These are phyloP conservation scores for Cytospora paraplurivora DNA, from an alignment of 2,329 filamentous ascomycete genomes.

Conservation along the genomic window DNA sequence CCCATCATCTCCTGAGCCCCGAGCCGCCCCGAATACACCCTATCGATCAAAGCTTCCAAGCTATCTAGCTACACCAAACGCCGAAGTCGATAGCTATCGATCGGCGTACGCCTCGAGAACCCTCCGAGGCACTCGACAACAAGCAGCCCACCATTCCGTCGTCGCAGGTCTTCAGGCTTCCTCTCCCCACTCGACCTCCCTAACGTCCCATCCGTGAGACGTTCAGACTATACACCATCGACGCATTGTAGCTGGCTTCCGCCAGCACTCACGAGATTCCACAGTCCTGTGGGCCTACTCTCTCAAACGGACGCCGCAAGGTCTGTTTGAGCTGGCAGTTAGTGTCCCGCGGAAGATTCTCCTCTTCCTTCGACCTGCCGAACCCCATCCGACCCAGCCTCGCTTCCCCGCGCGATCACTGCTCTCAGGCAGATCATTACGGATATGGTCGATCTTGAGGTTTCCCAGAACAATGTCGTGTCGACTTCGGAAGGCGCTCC, in stretches of 20 bases:
- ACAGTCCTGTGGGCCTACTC: conserved; percentile 90
- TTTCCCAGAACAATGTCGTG: conserved; percentile 79
- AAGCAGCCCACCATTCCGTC: conserved; percentile 83
- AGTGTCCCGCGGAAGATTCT: conserved; percentile 81
- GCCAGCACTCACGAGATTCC: conserved; percentile 71
- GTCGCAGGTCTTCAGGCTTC: conserved; percentile 78
- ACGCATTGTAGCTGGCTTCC: conserved; percentile 76
- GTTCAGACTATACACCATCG: conserved; percentile 48
- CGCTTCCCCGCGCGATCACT: conserved; percentile 31
- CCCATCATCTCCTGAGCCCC: conserved; percentile 5
- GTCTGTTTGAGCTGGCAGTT: conserved; percentile 96
- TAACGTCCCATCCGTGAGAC: conserved; percentile 78
- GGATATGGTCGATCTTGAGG: conserved; percentile 84
- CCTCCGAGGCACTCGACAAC: conserved; percentile 55
- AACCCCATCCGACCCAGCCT: conserved; percentile 26
- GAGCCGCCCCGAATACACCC: neutral
- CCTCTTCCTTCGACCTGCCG: conserved; percentile 31
- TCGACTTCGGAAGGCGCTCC: conserved; percentile 81
- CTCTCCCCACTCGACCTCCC: conserved; percentile 83
- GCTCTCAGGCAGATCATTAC: conserved; percentile 34
- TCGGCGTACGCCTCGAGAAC: conserved; percentile 65
- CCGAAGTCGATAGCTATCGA: conserved; percentile 89
- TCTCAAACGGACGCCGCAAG: conserved; percentile 91
- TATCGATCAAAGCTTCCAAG: neutral
- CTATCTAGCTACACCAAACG: conserved; percentile 42